Evolutionary conservation across 179 eudicot genomes (phyloP).

Genomic region (Spinacia oleracea): DNA sequence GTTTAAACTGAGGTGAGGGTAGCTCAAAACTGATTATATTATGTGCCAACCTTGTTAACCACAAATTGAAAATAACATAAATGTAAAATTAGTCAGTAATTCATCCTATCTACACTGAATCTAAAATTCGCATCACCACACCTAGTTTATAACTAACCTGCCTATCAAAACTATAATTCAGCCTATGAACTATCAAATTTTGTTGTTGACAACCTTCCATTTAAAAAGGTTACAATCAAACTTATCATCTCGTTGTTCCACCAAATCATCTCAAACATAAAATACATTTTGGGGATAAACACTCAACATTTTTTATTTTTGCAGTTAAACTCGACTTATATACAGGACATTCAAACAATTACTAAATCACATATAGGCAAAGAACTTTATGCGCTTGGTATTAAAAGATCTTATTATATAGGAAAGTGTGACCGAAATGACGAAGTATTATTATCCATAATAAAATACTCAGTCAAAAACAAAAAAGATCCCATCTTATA

Average conservation of each 20-base stretch:
- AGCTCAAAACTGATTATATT: not conserved
- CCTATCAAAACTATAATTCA: not conserved
- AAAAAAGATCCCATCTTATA: not conserved
- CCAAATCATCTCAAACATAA: not conserved
- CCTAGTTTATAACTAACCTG: not conserved
- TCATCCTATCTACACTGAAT: not conserved
- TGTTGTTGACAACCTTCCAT: not conserved
- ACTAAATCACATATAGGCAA: too few relatives aligned
- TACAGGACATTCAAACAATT: not conserved
- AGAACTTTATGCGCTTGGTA: not conserved
- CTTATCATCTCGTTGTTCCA: not conserved
- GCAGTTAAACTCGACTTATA: too few relatives aligned
- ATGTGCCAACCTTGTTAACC: not conserved
- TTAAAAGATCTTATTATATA: not conserved
- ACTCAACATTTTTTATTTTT: too few relatives aligned
- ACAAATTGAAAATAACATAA: not conserved
- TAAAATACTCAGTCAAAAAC: not conserved
- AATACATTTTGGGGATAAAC: too few relatives aligned
- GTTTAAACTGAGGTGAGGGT: not conserved
- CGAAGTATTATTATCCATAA: too few relatives aligned
- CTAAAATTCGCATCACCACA: not conserved
- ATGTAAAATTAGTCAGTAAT: not conserved
- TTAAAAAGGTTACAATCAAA: not conserved
- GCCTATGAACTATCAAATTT: not conserved
- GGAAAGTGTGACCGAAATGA: not conserved